A percentile compares a stretch with the other conserved stretches of the same genome.
These are phyloP conservation scores for Phytophthora pini DNA, from an alignment of 352 stramenopile genomes.

Conservation along the genomic window DNA sequence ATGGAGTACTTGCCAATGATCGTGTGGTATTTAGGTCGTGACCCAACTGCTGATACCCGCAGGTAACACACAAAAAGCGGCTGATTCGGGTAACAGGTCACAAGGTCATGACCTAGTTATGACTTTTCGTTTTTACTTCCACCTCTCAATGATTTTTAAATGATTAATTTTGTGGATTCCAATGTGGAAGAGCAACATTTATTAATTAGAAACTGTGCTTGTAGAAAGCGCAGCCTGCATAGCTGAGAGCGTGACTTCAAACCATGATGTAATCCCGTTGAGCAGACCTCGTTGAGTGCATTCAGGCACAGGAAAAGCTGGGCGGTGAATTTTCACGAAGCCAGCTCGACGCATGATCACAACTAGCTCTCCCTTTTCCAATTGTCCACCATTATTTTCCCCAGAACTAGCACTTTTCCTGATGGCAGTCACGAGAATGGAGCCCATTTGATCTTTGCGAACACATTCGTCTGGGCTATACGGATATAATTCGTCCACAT, in stretches of 20 bases:
- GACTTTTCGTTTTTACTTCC: too few relatives aligned
- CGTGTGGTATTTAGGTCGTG: too few relatives aligned
- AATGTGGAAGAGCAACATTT: background rate
- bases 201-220: background rate
- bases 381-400: background rate
- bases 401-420: background rate
- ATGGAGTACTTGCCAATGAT: too few relatives aligned
- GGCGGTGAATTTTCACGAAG: conserved; percentile 20
- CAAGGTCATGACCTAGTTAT: too few relatives aligned
- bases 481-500: conserved; percentile 25
- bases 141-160: background rate
- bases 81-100: too few relatives aligned
- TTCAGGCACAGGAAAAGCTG: conserved; percentile 10
- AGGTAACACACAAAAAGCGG: too few relatives aligned
- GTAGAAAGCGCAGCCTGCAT: conserved; percentile 12
- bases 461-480: conserved; percentile 25
- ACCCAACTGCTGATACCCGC: too few relatives aligned
- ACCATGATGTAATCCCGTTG: conserved; percentile 17
- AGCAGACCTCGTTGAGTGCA: conserved; percentile 7
- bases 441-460: conserved; percentile 19
- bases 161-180: background rate
- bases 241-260: conserved; percentile 13
- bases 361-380: conserved; percentile 8
- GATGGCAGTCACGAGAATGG: conserved; percentile 14
- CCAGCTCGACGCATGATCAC: conserved; percentile 21